phyloP scores from a whole-genome alignment of 257 asterid genomes.

The Anisodus acutangulus region DNA sequence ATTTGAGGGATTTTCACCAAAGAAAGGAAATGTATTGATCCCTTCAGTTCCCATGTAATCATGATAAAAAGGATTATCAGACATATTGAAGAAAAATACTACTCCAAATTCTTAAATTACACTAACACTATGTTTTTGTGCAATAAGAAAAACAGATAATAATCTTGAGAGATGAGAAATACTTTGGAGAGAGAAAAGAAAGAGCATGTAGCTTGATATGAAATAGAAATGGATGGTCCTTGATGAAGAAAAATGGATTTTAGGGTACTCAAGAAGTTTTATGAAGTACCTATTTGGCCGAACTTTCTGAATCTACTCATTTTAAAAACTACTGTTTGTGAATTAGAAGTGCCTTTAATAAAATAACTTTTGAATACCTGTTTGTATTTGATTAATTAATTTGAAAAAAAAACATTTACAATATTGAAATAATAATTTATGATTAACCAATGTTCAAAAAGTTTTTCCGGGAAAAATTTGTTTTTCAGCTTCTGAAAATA shows the following conservation, averaged over 20 bases:
- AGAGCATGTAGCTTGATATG: not conserved
- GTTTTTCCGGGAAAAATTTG: not conserved
- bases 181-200: not conserved
- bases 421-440: not conserved
- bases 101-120: not conserved
- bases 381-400: not conserved
- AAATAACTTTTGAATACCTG: not conserved
- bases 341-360: not conserved
- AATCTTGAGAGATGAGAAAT: not conserved
- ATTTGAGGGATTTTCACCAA: slow-evolving; percentile 1
- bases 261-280: not conserved
- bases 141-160: not conserved
- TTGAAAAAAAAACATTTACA: not conserved
- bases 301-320: not conserved
- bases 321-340: not conserved
- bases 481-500: not conserved
- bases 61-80: slow-evolving; percentile 26
- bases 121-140: not conserved
- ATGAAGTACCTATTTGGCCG: not conserved
- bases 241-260: slow-evolving; percentile 3
- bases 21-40: slow-evolving; percentile 26
- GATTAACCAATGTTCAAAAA: not conserved
- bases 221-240: not conserved
- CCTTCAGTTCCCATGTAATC: slow-evolving; percentile 30
- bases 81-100: slow-evolving; percentile 20